A percentile compares a stretch with the other conserved stretches of the same genome.
Conservation (phyloP, 495 filamentous ascomycete genomes). For the Lophiotrema nucula region DNA sequence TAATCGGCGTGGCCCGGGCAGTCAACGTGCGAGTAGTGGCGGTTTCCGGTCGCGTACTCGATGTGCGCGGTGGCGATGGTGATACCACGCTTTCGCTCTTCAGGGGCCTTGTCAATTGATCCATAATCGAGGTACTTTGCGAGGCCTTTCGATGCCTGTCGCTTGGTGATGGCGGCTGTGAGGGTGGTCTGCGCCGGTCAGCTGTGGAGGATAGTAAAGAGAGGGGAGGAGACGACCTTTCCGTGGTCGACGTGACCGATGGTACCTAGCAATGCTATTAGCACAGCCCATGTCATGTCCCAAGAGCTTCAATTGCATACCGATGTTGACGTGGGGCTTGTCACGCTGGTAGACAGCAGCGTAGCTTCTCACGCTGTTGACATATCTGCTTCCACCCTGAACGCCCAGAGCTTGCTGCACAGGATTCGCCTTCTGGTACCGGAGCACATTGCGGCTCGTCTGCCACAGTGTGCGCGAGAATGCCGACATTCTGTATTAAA, state of each 20-base stretch:
- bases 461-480: constrained; percentile 45
- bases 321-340: constrained; percentile 98
- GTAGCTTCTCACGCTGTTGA: constrained; percentile 61
- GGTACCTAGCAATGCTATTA: constrained; percentile 59
- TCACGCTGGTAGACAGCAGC: constrained; percentile 80
- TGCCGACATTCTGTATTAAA: constrained; percentile 48
- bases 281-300: not conserved
- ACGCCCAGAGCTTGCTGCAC: constrained; percentile 60
- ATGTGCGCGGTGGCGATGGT: constrained; percentile 98
- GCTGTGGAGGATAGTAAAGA: not conserved
- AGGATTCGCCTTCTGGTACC: constrained; percentile 38
- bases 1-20: constrained; percentile 99
- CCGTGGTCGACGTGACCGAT: constrained; percentile 99
- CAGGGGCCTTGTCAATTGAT: constrained; percentile 96
- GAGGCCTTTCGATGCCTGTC: constrained; percentile 87
- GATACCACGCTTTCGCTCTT: constrained; percentile 99
- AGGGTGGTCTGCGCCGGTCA: constrained; percentile 74
- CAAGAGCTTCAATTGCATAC: constrained; percentile 49
- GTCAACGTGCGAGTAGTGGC: constrained; percentile 99
- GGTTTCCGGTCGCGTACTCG: constrained; percentile 86
- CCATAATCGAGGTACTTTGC: constrained; percentile 95
- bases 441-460: constrained; percentile 42
- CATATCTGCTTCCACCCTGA: constrained; percentile 55
- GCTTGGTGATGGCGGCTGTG: constrained; percentile 97
- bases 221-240: constrained; percentile 64